phyloP scores from a whole-genome alignment of 805 yeast genomes.

The Myxozyma geophila region DNA sequence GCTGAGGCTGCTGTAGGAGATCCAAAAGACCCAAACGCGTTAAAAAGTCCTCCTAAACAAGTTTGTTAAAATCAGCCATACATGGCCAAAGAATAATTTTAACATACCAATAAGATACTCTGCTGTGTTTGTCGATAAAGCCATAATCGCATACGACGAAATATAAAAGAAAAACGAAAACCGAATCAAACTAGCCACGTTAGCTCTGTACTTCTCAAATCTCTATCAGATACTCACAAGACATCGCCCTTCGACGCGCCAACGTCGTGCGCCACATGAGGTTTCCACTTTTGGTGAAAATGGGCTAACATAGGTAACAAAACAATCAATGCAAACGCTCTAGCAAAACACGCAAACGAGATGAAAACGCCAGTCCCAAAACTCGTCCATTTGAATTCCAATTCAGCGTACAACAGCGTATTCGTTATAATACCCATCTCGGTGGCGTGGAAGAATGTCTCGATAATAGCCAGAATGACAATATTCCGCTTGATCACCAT shows the following conservation, averaged over 20 bases:
- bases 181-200: conserved; percentile 3
- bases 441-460: conserved; percentile 26
- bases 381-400: conserved; percentile 43
- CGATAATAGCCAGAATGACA: conserved; percentile 16
- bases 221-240: conserved; percentile 10
- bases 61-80: neutral
- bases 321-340: conserved; percentile 38
- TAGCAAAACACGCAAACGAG: conserved; percentile 38
- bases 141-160: conserved; percentile 15
- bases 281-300: conserved; percentile 12
- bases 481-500: conserved; percentile 22
- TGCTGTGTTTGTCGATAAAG: conserved; percentile 1
- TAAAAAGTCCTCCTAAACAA: conserved; percentile 17
- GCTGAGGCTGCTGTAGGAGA: conserved; percentile 32
- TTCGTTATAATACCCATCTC: conserved; percentile 25
- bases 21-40: conserved; percentile 25
- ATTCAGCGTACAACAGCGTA: conserved; percentile 40
- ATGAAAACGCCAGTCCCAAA: conserved; percentile 42
- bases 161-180: neutral
- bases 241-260: conserved; percentile 28
- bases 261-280: conserved; percentile 13
- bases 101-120: conserved; percentile 17
- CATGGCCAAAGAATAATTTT: neutral
- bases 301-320: conserved; percentile 38
- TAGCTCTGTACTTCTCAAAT: neutral